Evolutionary conservation across 225 moss, liverwort and hornwort species (phyloP), one percentile per base, ranked within the genome.

Genomic region (Physcomitrellopsis africana): DNA sequence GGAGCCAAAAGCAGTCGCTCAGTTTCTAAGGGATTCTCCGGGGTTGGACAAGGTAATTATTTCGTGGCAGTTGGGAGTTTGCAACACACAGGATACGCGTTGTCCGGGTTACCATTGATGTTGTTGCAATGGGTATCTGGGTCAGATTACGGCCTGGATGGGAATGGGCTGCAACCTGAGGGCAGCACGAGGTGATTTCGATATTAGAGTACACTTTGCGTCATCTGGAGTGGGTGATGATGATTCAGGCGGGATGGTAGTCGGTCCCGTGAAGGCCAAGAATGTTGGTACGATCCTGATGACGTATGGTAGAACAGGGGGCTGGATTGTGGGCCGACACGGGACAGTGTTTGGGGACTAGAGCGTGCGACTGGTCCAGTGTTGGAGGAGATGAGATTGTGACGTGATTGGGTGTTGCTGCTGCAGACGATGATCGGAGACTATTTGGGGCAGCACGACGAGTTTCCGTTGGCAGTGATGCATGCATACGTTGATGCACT

Each of bases 371-470:
- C 32, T 4, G 32, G 32, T 37, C 1, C 5, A 37, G 32, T 37
- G 7, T 37, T 37, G 4, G 32, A 37, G 32, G 32, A 37, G 32
- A 37, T 37, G 32, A 7, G 4, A 7, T 37, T 37, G 7, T 37
- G 7, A 37, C 32, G 32, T 37, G 32, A 37, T 29, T 57, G 66
- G 7, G 44, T 47, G 51, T 48, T 20, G 29, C 15, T 79, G 17
- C 65, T 87, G 84, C 92, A 96, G 96, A 94, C 83, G 85, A 89
- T 92, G 86, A 95, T 99, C 70, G 99, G 99, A 57, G 95, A 99
- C 53, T 99, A 99, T 74, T 77, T 99, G 78, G 99, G 99, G 65
- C 92, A 93, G 90, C 93, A 95, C 44, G 93, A 95, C 77, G 95
- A 95, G 47, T 99, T 99, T 76, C 87, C 87, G 67, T 56, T 95